Evolutionary conservation across 176 grass and related monocot genomes (phyloP).

Genomic region (Olyra latifolia): DNA sequence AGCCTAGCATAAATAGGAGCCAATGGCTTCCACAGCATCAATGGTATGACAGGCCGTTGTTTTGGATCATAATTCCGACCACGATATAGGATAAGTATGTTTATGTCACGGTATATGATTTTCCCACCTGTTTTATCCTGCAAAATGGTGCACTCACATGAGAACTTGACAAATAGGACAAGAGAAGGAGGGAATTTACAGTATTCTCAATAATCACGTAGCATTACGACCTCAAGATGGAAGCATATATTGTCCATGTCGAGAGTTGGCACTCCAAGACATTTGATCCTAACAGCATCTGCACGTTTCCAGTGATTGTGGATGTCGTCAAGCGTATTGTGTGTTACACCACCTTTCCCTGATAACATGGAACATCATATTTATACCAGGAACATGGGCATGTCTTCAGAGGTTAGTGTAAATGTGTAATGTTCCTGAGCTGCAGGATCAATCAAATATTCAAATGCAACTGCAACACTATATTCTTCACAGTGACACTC

Average conservation of each 20-base stretch:
- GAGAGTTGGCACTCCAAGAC: constrained; percentile 70
- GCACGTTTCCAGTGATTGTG: constrained; percentile 74
- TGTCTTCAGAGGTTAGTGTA: background rate
- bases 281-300: constrained; percentile 80
- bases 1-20: constrained; percentile 68
- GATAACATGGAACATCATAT: background rate
- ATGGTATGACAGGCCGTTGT: constrained; percentile 42
- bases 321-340: constrained; percentile 84
- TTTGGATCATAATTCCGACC: constrained; percentile 63
- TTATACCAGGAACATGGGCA: background rate
- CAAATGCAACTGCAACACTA: background rate
- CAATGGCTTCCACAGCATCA: constrained; percentile 82
- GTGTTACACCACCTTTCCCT: constrained; percentile 72
- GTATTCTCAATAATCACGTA: constrained; percentile 5
- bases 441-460: background rate
- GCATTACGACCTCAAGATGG: constrained; percentile 71
- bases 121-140: constrained; percentile 82
- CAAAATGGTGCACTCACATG: constrained; percentile 23
- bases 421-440: background rate
- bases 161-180: background rate
- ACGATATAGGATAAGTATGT: constrained; percentile 59
- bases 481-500: background rate
- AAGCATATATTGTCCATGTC: constrained; percentile 74
- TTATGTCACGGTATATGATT: constrained; percentile 54
- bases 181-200: background rate